Percentiles rank a stretch among this genome's conserved stretches.
These are phyloP conservation scores for Lignosus rhinocerotis DNA, from an alignment of 1,284 basidiomycete species.

Conservation along the genomic window DNA sequence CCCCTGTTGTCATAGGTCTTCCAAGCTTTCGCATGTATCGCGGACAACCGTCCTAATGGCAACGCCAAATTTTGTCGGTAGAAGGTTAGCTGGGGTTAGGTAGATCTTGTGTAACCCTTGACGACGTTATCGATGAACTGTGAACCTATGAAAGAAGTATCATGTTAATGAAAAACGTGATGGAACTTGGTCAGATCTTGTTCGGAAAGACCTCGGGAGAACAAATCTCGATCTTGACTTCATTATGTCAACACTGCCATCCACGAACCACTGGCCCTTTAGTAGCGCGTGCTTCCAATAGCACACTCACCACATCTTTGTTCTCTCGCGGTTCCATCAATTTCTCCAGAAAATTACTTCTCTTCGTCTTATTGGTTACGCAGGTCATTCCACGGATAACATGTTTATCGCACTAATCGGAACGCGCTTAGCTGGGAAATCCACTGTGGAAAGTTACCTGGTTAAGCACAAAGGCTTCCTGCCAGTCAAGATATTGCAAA, in stretches of 20 bases:
- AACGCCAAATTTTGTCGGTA: too few species aligned
- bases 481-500: constrained; percentile 37
- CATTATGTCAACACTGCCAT: background rate
- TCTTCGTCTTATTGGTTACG: background rate
- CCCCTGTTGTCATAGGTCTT: background rate
- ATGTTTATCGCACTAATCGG: constrained; percentile 92
- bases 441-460: constrained; percentile 76
- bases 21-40: background rate
- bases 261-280: background rate
- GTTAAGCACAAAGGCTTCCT: constrained; percentile 52
- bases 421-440: constrained; percentile 81
- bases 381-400: background rate
- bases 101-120: too few species aligned
- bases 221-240: background rate
- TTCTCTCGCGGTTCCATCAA: background rate
- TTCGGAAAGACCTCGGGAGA: background rate
- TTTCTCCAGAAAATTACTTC: too few species aligned
- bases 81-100: too few species aligned
- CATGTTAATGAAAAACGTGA: too few species aligned
- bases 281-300: background rate
- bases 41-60: too few species aligned
- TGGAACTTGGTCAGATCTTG: too few species aligned
- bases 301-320: background rate
- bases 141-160: too few species aligned
- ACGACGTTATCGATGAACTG: too few species aligned